Conservation (phyloP, 805 yeast species). For the Starmerella bombicola region DNA sequence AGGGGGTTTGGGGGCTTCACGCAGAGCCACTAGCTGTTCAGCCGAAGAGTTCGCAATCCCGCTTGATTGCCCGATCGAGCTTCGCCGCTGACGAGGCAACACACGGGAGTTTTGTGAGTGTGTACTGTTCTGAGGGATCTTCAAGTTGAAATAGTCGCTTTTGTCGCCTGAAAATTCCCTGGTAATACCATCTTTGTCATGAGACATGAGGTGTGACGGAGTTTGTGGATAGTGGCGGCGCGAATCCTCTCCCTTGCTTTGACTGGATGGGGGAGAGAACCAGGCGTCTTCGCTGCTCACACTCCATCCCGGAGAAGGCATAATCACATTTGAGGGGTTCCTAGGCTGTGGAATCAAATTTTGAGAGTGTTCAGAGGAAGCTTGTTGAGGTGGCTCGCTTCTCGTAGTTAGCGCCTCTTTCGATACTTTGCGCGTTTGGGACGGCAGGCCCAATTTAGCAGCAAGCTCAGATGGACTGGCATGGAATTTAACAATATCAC, state of each 20-base stretch:
- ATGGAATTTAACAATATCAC: slow-evolving; percentile 24
- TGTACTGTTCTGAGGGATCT: background rate
- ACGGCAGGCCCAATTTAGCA: too few relatives aligned
- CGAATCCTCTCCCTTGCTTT: slow-evolving; percentile 2
- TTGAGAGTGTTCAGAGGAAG: too few relatives aligned
- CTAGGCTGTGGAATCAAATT: too few relatives aligned
- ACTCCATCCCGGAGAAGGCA: slow-evolving; percentile 13
- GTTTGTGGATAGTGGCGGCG: slow-evolving; percentile 42
- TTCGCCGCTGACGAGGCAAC: slow-evolving; percentile 1
- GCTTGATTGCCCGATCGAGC: background rate
- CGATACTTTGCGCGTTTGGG: too few relatives aligned
- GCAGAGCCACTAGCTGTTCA: slow-evolving; percentile 44
- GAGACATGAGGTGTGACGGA: slow-evolving; percentile 51
- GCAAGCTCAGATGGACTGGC: too few relatives aligned
- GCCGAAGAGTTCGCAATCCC: slow-evolving; percentile 21
- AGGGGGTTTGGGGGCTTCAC: slow-evolving; percentile 40
- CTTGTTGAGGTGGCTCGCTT: too few relatives aligned
- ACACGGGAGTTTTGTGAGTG: background rate
- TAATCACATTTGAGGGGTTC: too few relatives aligned
- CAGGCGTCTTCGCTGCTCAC: slow-evolving; percentile 16
- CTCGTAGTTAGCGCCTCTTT: too few relatives aligned
- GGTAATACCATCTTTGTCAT: slow-evolving; percentile 23
- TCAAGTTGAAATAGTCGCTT: slow-evolving; percentile 19
- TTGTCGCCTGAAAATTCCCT: too few relatives aligned
- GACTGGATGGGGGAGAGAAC: slow-evolving; percentile 17